These are phyloP conservation scores for Simplicillium sp. DNA, from an alignment of 2,329 filamentous ascomycete genomes.

Conservation along the genomic window DNA sequence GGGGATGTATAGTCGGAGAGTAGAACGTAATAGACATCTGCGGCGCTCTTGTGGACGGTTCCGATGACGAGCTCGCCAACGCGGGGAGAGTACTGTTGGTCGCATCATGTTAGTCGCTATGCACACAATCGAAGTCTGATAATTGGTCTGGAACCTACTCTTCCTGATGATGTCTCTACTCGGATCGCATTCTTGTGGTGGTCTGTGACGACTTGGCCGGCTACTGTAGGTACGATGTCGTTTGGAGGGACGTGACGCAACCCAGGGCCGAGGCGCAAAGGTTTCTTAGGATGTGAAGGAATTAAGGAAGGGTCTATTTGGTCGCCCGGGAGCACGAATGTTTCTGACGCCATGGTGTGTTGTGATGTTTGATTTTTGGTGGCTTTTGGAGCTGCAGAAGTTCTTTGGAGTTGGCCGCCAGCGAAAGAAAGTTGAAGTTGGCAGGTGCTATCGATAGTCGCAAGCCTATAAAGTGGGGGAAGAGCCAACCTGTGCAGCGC, in stretches of 20 bases:
- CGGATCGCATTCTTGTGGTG: constrained; percentile 67
- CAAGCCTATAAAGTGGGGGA: no score
- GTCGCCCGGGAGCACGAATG: constrained; percentile 79
- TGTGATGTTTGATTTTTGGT: background rate
- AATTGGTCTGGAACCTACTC: constrained; percentile 40
- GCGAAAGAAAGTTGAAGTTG: no score
- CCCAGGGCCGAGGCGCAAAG: constrained; percentile 75
- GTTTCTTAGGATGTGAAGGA: constrained; percentile 57
- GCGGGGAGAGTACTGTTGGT: constrained; percentile 62
- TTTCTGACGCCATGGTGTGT: constrained; percentile 42
- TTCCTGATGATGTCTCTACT: constrained; percentile 61
- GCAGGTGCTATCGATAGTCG: background rate
- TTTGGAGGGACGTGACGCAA: constrained; percentile 73
- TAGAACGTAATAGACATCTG: constrained; percentile 71
- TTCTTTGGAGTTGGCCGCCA: background rate
- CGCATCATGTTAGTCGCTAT: constrained; percentile 3
- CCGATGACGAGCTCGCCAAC: constrained; percentile 84
- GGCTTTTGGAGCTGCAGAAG: background rate
- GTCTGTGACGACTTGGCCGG: constrained; percentile 59
- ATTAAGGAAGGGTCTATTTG: constrained; percentile 55
- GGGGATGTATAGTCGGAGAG: constrained; percentile 56
- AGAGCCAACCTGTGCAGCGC: no score
- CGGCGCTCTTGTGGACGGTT: constrained; percentile 65
- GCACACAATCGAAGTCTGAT: constrained; percentile 6
- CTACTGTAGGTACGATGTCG: constrained; percentile 59